Evolutionary conservation across 352 stramenopile species (phyloP).

Genomic region (Phytophthora vignae): DNA sequence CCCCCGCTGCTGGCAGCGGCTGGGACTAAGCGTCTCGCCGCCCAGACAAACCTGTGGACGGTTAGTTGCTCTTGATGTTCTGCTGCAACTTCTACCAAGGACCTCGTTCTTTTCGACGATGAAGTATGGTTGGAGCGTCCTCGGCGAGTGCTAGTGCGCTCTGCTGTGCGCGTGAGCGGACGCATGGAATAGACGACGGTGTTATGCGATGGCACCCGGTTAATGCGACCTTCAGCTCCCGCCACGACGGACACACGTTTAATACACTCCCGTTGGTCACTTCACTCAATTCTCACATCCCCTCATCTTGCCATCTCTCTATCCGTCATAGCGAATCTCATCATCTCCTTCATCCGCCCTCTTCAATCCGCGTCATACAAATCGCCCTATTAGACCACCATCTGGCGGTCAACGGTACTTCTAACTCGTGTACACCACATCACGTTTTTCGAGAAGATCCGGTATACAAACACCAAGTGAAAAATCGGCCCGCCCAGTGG

Average conservation of each 20-base stretch:
- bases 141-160: conserved; percentile 7
- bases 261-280: conserved; percentile 37
- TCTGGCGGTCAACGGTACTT: neutral
- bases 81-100: conserved; percentile 20
- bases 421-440: conserved; percentile 11
- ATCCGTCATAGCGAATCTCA: too few species aligned
- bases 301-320: too few species aligned
- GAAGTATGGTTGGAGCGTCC: conserved; percentile 20
- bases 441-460: conserved; percentile 29
- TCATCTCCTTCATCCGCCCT: too few species aligned
- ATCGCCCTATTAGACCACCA: neutral
- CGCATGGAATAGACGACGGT: conserved; percentile 94
- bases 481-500: conserved; percentile 13
- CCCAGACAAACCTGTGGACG: conserved; percentile 10
- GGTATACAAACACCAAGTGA: conserved; percentile 25
- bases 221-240: conserved; percentile 83
- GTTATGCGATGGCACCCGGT: conserved; percentile 94
- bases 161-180: conserved; percentile 36
- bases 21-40: conserved; percentile 78
- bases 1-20: conserved; percentile 58
- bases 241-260: conserved; percentile 1
- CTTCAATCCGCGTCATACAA: conserved; percentile 3
- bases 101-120: conserved; percentile 46
- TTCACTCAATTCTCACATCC: neutral
- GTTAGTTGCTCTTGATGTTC: conserved; percentile 19